Percentiles rank a stretch among this genome's conserved stretches.
phyloP scores from a whole-genome alignment of 352 stramenopile genomes.

The Phytophthora meadii region DNA sequence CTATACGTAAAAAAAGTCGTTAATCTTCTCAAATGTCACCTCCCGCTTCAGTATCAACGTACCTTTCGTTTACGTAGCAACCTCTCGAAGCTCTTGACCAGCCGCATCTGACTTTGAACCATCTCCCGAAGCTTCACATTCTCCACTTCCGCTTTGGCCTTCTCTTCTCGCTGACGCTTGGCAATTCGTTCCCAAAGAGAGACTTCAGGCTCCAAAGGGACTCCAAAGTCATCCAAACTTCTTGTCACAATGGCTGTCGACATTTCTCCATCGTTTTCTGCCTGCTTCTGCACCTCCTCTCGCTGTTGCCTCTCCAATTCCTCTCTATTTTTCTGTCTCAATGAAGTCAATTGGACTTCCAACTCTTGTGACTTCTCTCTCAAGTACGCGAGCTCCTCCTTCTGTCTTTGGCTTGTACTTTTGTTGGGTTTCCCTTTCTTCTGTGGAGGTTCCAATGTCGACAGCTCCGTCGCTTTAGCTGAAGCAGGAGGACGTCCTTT shows the following conservation, averaged over 20 bases:
- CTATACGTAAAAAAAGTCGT: conserved; percentile 8
- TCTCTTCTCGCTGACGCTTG: conserved; percentile 44
- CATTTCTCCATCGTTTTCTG: background rate
- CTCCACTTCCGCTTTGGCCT: conserved; percentile 46
- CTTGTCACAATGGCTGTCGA: conserved; percentile 10
- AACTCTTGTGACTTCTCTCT: conserved; percentile 33
- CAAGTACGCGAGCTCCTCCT: conserved; percentile 46
- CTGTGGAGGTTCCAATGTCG: conserved; percentile 8
- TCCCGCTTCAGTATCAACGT: background rate
- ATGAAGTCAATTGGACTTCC: conserved; percentile 22
- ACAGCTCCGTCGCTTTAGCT: background rate
- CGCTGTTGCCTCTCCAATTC: conserved; percentile 28
- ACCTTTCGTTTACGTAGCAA: conserved; percentile 47
- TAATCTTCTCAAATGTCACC: background rate
- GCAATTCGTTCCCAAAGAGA: conserved; percentile 53
- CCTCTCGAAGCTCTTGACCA: conserved; percentile 48
- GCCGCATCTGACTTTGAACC: conserved; percentile 47
- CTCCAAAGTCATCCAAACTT: conserved; percentile 4
- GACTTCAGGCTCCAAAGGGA: conserved; percentile 10
- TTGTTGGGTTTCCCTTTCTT: conserved; percentile 48
- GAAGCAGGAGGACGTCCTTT: conserved; percentile 21
- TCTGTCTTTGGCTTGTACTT: conserved; percentile 48
- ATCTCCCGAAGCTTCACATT: conserved; percentile 55
- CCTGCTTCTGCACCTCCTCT: conserved; percentile 15
- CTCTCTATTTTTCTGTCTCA: conserved; percentile 28